Conservation (phyloP, 768 basidiomycete species). For the Brasilioporus rufonigricans region DNA sequence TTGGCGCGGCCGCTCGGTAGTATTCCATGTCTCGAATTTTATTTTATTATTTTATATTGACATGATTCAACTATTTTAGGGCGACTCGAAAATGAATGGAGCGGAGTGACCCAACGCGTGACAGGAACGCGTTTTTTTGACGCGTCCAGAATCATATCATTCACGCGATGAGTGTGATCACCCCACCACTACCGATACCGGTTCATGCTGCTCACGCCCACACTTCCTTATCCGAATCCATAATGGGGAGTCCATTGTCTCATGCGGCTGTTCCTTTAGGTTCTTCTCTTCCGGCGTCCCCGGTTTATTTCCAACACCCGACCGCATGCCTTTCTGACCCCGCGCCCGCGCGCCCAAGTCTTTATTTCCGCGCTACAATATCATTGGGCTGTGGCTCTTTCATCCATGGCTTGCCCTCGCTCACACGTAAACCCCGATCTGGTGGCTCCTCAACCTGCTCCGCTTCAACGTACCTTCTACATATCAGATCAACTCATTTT, state of each 20-base stretch:
- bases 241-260: slow-evolving; percentile 25
- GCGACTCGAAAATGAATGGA: slow-evolving; percentile 12
- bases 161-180: slow-evolving; percentile 15
- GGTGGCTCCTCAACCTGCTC: slow-evolving; percentile 6
- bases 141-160: slow-evolving; percentile 20
- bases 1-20: slow-evolving; percentile 11
- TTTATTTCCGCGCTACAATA: slow-evolving; percentile 26
- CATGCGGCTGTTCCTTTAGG: slow-evolving; percentile 15
- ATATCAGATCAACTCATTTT: slow-evolving; percentile 21
- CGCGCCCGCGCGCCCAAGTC: slow-evolving; percentile 15
- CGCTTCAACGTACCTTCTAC: slow-evolving; percentile 10
- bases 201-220: slow-evolving; percentile 7
- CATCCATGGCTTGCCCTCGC: slow-evolving; percentile 10
- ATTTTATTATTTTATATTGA: slow-evolving; percentile 5
- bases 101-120: slow-evolving; percentile 21
- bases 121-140: slow-evolving; percentile 24
- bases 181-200: slow-evolving; percentile 12
- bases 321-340: slow-evolving; percentile 19
- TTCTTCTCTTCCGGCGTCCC: slow-evolving; percentile 21
- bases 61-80: slow-evolving; percentile 5
- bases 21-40: slow-evolving; percentile 14
- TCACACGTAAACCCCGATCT: slow-evolving; percentile 29
- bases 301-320: slow-evolving; percentile 28
- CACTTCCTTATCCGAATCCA: slow-evolving; percentile 19
- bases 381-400: slow-evolving; percentile 10